Conservation (phyloP, 331 rosid genomes). For the Cydonia oblonga region DNA sequence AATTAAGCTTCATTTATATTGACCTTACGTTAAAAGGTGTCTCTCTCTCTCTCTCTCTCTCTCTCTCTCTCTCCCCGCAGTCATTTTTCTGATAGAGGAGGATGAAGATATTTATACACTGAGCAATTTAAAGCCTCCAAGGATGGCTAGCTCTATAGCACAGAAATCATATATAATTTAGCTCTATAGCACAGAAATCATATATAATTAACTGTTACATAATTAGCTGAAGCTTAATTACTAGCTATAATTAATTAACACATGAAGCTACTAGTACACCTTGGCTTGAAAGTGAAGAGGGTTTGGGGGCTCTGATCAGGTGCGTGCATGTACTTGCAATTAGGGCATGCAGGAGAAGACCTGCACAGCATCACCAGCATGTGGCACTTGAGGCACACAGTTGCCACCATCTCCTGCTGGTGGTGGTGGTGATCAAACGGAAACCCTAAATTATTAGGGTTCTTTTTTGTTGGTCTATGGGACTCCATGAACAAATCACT, state of each 20-base stretch:
- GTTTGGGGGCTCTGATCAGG: slow-evolving; percentile 46
- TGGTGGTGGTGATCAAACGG: slow-evolving; percentile 17
- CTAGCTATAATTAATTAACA: slow-evolving; percentile 17
- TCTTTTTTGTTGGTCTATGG: slow-evolving; percentile 5
- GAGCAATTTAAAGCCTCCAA: not conserved
- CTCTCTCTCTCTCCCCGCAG: not conserved
- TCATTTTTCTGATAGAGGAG: not conserved
- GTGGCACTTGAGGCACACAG: slow-evolving; percentile 83
- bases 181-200: not conserved
- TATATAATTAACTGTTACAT: not conserved
- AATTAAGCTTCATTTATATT: not conserved
- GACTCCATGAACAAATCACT: slow-evolving; percentile 18
- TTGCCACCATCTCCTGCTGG: slow-evolving; percentile 66
- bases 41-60: not conserved
- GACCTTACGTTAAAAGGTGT: not conserved
- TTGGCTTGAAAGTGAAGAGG: slow-evolving; percentile 48
- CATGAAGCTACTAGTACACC: slow-evolving; percentile 28
- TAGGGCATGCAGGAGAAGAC: slow-evolving; percentile 86
- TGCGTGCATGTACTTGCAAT: slow-evolving; percentile 85
- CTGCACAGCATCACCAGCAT: slow-evolving; percentile 85
- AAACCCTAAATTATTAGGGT: slow-evolving; percentile 39
- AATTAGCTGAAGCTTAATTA: not conserved
- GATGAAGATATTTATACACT: not conserved
- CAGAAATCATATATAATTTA: not conserved
- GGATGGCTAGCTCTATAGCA: not conserved